Evolutionary conservation across 2,329 filamentous ascomycete species (phyloP).

Genomic region (Fusarium incarnatum): DNA sequence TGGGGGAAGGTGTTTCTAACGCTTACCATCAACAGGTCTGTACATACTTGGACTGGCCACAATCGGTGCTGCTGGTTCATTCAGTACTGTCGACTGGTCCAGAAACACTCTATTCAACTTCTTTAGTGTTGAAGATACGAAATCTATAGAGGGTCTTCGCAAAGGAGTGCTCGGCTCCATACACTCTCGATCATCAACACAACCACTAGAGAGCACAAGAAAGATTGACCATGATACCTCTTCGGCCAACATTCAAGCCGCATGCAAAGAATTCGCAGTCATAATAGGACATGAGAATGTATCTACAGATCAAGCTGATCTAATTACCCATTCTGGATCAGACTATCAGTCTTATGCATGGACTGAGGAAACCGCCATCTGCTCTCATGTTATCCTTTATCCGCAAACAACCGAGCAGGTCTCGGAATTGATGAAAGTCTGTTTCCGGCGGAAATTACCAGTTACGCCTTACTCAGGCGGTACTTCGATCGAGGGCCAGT

Average conservation of each 20-base stretch:
- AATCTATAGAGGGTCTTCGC: neutral
- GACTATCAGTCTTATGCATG: conserved; percentile 33
- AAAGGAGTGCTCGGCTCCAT: neutral
- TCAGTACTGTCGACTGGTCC: accelerated
- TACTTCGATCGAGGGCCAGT: conserved; percentile 88
- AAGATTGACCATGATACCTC: conserved; percentile 1
- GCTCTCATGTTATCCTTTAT: conserved; percentile 64
- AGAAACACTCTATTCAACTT: neutral
- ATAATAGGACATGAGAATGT: conserved; percentile 18
- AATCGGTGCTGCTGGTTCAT: neutral
- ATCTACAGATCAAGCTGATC: conserved; percentile 2
- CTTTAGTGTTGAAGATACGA: neutral
- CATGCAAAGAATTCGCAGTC: neutral
- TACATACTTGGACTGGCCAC: neutral
- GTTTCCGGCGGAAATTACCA: conserved; percentile 75
- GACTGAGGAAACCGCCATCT: neutral
- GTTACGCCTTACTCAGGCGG: conserved; percentile 90
- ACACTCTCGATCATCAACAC: neutral
- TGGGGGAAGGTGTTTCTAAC: no score
- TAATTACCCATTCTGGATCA: conserved; percentile 22
- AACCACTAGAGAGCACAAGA: neutral
- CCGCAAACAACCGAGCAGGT: conserved; percentile 79
- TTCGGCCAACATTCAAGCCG: neutral
- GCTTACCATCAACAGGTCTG: accelerated
- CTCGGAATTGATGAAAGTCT: conserved; percentile 79